phyloP scores from a whole-genome alignment of 495 filamentous ascomycete species.

The Aspergillus olivimuriae region DNA sequence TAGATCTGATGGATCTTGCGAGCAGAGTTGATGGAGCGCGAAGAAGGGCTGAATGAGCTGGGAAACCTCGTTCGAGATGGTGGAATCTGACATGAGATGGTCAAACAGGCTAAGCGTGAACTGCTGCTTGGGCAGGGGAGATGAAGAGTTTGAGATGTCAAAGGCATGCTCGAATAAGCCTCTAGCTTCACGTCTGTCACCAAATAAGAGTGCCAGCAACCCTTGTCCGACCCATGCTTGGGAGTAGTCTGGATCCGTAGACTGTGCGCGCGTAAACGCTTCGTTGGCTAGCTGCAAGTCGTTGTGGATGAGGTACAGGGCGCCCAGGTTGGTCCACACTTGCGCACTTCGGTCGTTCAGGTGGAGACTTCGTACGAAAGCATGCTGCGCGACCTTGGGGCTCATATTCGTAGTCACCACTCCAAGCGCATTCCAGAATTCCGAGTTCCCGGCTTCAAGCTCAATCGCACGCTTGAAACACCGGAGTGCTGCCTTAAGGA shows the following conservation, averaged over 20 bases:
- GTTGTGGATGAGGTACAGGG: constrained; percentile 76
- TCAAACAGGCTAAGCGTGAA: constrained; percentile 78
- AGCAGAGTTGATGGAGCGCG: constrained; percentile 72
- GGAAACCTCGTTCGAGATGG: constrained; percentile 53
- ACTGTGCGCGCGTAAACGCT: constrained; percentile 85
- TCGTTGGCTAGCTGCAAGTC: constrained; percentile 79
- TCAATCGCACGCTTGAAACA: constrained; percentile 98
- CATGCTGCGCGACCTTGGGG: constrained; percentile 84
- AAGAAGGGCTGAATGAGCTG: constrained; percentile 73
- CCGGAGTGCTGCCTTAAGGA: constrained; percentile 73
- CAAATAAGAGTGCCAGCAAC: constrained; percentile 68
- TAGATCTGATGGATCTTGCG: constrained; percentile 59
- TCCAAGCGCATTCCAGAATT: constrained; percentile 97
- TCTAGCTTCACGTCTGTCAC: constrained; percentile 67
- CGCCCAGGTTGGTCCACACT: constrained; percentile 85
- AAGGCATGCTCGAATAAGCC: constrained; percentile 91
- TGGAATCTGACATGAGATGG: constrained; percentile 51
- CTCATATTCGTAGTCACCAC: constrained; percentile 81
- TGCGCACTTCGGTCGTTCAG: constrained; percentile 82
- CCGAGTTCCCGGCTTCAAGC: constrained; percentile 86
- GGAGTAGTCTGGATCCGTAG: constrained; percentile 85
- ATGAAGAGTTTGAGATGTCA: constrained; percentile 77
- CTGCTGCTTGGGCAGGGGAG: constrained; percentile 62
- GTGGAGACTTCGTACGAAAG: constrained; percentile 85
- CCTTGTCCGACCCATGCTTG: constrained; percentile 94